These are phyloP conservation scores for Tilletia walkeri DNA, from an alignment of 1,284 basidiomycete species.

Conservation along the genomic window DNA sequence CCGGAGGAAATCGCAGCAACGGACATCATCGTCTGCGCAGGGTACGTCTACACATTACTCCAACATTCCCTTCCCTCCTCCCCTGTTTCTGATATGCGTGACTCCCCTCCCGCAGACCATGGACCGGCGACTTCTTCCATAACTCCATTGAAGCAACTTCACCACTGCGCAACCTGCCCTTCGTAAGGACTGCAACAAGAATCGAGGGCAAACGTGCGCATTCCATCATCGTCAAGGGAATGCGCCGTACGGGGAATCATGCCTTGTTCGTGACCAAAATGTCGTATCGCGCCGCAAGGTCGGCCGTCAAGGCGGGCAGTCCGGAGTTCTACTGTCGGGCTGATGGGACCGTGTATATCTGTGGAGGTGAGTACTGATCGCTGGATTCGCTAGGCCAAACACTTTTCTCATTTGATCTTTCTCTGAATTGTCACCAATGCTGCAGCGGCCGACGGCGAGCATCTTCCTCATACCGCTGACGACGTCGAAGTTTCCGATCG, in stretches of 20 bases:
- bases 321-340: slow-evolving; percentile 52
- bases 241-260: slow-evolving; percentile 53
- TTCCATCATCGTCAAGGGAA: slow-evolving; percentile 58
- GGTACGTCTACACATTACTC: not conserved
- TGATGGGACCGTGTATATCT: slow-evolving; percentile 56
- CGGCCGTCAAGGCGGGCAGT: slow-evolving; percentile 27
- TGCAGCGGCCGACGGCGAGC: slow-evolving; percentile 54
- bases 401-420: not conserved
- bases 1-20: slow-evolving; percentile 11
- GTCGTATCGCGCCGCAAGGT: slow-evolving; percentile 45
- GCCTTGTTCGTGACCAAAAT: slow-evolving; percentile 62
- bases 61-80: not conserved
- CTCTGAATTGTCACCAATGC: not conserved
- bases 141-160: slow-evolving; percentile 28
- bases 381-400: no score
- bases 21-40: not conserved
- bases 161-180: slow-evolving; percentile 58
- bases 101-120: slow-evolving; percentile 62
- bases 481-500: slow-evolving; percentile 43
- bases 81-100: not conserved
- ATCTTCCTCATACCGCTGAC: slow-evolving; percentile 54
- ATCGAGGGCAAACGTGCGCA: slow-evolving; percentile 60
- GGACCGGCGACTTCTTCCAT: slow-evolving; percentile 68
- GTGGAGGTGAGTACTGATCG: slow-evolving; percentile 35
- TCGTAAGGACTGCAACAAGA: slow-evolving; percentile 52